These are phyloP conservation scores for Boletus reticulatus DNA, from an alignment of 768 basidiomycete genomes.

Conservation along the genomic window DNA sequence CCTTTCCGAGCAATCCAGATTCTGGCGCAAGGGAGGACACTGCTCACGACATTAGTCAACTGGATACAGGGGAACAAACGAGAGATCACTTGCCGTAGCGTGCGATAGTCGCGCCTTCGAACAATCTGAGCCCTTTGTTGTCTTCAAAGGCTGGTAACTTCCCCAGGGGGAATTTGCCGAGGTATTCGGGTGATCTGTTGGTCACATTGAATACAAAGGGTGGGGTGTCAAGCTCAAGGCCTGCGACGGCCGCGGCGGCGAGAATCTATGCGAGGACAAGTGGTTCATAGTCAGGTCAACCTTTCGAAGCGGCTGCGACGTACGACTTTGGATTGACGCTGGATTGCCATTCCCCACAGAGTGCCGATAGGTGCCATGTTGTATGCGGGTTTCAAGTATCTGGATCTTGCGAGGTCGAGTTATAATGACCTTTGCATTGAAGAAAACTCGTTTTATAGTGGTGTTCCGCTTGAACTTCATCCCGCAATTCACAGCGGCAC, in stretches of 20 bases:
- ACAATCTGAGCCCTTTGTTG: slow-evolving; percentile 20
- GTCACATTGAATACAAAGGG: slow-evolving; percentile 23
- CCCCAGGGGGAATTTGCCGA: slow-evolving; percentile 29
- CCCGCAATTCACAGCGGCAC: neutral
- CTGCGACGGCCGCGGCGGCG: slow-evolving; percentile 21
- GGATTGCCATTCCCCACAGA: slow-evolving; percentile 22
- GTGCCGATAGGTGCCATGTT: slow-evolving; percentile 27
- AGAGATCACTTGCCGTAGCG: slow-evolving; percentile 20
- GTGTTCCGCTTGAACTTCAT: neutral
- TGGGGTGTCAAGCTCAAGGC: slow-evolving; percentile 25
- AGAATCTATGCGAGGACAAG: slow-evolving; percentile 19
- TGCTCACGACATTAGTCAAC: neutral
- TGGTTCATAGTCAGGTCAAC: neutral
- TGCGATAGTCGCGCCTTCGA: slow-evolving; percentile 30
- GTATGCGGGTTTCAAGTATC: neutral
- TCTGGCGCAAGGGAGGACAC: slow-evolving; percentile 27
- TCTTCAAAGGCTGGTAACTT: slow-evolving; percentile 29
- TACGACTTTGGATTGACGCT: slow-evolving; percentile 30
- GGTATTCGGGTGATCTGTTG: slow-evolving; percentile 27
- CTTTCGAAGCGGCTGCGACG: slow-evolving; percentile 2
- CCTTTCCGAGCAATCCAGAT: slow-evolving; percentile 26
- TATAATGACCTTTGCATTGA: neutral
- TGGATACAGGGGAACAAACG: neutral
- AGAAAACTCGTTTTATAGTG: slow-evolving; percentile 11
- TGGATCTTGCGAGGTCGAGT: neutral